These are phyloP conservation scores for Naganishia sp. DNA, from an alignment of 1,284 basidiomycete species.

Conservation along the genomic window DNA sequence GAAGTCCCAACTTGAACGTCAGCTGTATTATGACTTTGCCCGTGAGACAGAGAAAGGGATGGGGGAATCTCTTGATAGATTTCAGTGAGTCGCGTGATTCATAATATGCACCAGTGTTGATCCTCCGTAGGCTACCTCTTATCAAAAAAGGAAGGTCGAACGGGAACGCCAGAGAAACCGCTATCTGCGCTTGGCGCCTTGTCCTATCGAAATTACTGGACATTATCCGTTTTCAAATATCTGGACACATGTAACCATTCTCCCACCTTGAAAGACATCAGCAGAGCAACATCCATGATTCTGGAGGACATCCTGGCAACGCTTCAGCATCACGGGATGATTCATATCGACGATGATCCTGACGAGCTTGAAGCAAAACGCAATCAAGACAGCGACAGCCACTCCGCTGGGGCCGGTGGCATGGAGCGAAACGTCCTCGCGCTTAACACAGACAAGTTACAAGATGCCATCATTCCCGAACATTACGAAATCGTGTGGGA, in stretches of 20 bases:
- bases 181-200: constrained; percentile 84
- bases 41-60: constrained; percentile 87
- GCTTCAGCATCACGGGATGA: constrained; percentile 76
- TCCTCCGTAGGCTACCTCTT: constrained; percentile 76
- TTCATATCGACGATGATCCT: constrained; percentile 56
- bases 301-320: constrained; percentile 81
- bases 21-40: constrained; percentile 99
- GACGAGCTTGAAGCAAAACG: constrained; percentile 23
- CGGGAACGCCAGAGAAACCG: constrained; percentile 90
- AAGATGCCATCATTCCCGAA: constrained; percentile 61
- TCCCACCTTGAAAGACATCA: constrained; percentile 83
- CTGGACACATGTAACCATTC: constrained; percentile 57
- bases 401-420: constrained; percentile 31
- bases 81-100: constrained; percentile 70
- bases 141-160: constrained; percentile 87
- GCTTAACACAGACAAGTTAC: constrained; percentile 34
- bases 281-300: constrained; percentile 84
- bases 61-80: constrained; percentile 92
- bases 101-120: background rate
- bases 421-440: constrained; percentile 31
- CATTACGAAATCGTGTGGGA: constrained; percentile 79
- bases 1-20: constrained; percentile 92
- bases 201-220: constrained; percentile 96
- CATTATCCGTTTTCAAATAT: constrained; percentile 81
- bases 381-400: constrained; percentile 1